Base-by-base conservation (phyloP, 805 yeast genomes). In the Kodamaea restingae region DNA sequence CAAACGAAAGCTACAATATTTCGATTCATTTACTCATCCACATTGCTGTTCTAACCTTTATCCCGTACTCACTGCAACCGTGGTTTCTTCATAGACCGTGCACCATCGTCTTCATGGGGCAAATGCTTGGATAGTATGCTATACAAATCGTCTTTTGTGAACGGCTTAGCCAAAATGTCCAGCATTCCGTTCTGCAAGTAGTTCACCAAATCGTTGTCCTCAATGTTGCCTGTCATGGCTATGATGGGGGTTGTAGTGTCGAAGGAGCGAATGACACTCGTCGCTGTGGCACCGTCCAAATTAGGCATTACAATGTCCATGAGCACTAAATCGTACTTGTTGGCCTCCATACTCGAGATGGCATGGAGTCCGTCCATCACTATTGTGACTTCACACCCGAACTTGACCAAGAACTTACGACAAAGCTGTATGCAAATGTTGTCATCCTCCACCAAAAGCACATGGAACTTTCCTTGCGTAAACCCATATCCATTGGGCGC, bases 291-390 rank as follows among this genome's bases (percentile, higher is more conserved):
- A 52, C 96, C 88, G 65, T 87, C 88, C 50, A 85, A 61, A 56
- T 83, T 84, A 9, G 95, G 95, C 93, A 85, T 85, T 15, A 85
- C 91, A 38, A 85, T 85, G 62, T 85, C 95, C 95, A 85, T 85
- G 32, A 85, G 59, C 1, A 85, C 91, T 42, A 85, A 64, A 60
- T 47, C 95, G 52, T 80, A 85, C 49, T 81, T 76, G 25, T 77
- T 76, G 36, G 78, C 76, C 54, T 82, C 90, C 21, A 84, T 76
- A 0, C 80, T 82, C 24, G 80, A 75, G 32, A 93, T 88, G 2
- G 96, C 96, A 25, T 86, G 81, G 8, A 91, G 63, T 0, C 98
- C 99, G 63, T 91, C 97, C 4, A 88, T 83, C 0, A 87, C 97
- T 14, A 88, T 87, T 34, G 93, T 91, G 4, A 91, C 96, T 10